Base-by-base conservation (phyloP, 208 protist species). In the Leptomonas pyrrhocoris region DNA sequence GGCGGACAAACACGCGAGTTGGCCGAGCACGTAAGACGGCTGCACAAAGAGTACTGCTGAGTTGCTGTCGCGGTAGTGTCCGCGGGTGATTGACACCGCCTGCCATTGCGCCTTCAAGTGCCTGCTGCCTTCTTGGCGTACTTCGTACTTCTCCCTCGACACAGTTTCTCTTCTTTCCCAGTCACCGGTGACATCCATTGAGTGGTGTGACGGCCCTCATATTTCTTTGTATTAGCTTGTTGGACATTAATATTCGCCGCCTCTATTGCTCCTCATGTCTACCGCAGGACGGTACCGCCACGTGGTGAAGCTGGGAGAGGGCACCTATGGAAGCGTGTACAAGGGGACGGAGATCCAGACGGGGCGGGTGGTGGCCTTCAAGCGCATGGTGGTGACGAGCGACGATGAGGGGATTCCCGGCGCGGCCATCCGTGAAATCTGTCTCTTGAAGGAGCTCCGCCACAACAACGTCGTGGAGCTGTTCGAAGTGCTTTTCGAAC, bases 301-400 rank as follows among this genome's bases (percentile, higher is more conserved):
- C 64, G 70, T 98, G 19, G 92, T 96, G 36, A 99, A 98, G 78
- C 85, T 99, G n/a, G 98, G 98, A 7, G 90, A 98, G 67, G 98
- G 98, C 19, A 99, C 98, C 9, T 99, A 99, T 74, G 98, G 98
- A 43, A 93, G 97, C 30, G 98, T 99, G n/a, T 99, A 98, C 85
- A 98, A 98, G 79, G 98, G 94, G 3, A 92, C 87, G 25, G 92
- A 98, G 60, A 62, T 84, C 7, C 63, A 74, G 16, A 97, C 88
- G 0, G 84, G 84, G 1, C 42, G 89, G 15, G 73, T 97, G 54
- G 84, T 97, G 16, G 94, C 94, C 2, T 84, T 97, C 57, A 98
- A 98, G 83, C 85, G 90, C 54, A 97, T 98, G 73, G 78, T 74
- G 18, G 58, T 95, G 13, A 76, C 88, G 6, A 84, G 76, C 62